phyloP scores from a whole-genome alignment of 441 rosid genomes.

The Lepidium campestre region DNA sequence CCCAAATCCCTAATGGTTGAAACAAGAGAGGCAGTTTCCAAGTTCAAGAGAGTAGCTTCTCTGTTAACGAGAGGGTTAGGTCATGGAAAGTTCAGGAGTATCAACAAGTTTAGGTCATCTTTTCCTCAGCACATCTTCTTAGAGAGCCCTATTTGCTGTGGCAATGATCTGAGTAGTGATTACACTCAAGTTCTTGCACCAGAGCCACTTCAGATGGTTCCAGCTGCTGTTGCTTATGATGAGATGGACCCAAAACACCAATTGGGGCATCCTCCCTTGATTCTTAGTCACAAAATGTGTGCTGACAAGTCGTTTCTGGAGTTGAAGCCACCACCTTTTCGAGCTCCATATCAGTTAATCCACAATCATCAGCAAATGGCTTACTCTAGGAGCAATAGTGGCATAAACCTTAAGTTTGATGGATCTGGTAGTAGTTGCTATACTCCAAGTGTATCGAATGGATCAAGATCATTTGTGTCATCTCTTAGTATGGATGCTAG shows the following conservation, averaged over 20 bases:
- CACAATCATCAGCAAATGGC: slow-evolving; percentile 45
- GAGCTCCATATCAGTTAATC: slow-evolving; percentile 38
- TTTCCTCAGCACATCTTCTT: slow-evolving; percentile 48
- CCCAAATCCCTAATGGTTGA: slow-evolving; percentile 37
- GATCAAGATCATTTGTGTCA: slow-evolving; percentile 48
- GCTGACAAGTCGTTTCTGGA: slow-evolving; percentile 37
- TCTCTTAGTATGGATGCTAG: slow-evolving; percentile 64
- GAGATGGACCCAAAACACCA: slow-evolving; percentile 35
- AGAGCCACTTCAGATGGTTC: slow-evolving; percentile 53
- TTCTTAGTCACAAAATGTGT: slow-evolving; percentile 25
- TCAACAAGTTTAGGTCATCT: slow-evolving; percentile 35
- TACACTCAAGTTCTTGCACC: slow-evolving; percentile 48
- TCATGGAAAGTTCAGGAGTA: slow-evolving; percentile 49
- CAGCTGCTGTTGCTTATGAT: slow-evolving; percentile 30
- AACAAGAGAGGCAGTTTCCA: slow-evolving; percentile 45
- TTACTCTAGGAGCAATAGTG: slow-evolving; percentile 44
- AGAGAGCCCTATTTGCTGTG: slow-evolving; percentile 35
- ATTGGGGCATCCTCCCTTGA: slow-evolving; percentile 17
- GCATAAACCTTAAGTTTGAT: slow-evolving; percentile 57
- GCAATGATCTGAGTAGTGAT: not conserved
- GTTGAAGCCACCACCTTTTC: slow-evolving; percentile 35
- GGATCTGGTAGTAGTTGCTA: slow-evolving; percentile 45
- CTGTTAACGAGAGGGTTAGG: slow-evolving; percentile 39
- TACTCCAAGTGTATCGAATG: slow-evolving; percentile 47
- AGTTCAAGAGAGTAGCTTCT: slow-evolving; percentile 52